A percentile compares a stretch with the other conserved stretches of the same genome.
Evolutionary conservation across 2,329 filamentous ascomycete genomes (phyloP).

Genomic region (Hymenotorrendiella dingleyae): DNA sequence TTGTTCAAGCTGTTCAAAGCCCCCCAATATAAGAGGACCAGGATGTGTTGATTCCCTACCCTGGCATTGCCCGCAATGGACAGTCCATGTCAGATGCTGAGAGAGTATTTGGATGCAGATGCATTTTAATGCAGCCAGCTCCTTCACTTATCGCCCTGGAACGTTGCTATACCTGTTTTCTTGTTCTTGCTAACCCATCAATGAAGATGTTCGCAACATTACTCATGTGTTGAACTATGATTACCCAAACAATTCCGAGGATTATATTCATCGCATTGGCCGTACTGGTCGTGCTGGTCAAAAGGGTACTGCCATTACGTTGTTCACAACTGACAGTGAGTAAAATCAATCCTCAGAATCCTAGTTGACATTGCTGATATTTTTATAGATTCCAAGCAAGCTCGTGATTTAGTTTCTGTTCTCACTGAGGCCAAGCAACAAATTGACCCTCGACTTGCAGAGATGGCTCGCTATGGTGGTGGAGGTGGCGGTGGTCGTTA

Average conservation of each 20-base stretch:
- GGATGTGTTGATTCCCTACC: conserved; percentile 49
- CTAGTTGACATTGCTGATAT: conserved; percentile 20
- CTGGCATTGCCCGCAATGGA: conserved; percentile 42
- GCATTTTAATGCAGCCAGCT: conserved; percentile 31
- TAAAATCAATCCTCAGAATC: conserved; percentile 29
- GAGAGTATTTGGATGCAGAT: conserved; percentile 35
- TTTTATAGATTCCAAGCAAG: conserved; percentile 74
- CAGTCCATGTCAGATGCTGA: conserved; percentile 32
- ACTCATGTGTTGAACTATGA: conserved; percentile 99
- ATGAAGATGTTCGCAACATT: conserved; percentile 99
- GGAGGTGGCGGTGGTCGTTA: conserved; percentile 36
- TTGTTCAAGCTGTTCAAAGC: conserved; percentile 72
- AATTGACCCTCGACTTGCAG: conserved; percentile 88
- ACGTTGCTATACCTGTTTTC: conserved; percentile 53
- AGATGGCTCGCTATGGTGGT: conserved; percentile 88
- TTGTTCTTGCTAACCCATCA: conserved; percentile 74
- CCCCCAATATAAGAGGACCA: conserved; percentile 51
- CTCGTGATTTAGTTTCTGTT: conserved; percentile 90
- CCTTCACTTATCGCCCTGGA: conserved; percentile 44
- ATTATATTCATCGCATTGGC: conserved; percentile 96
- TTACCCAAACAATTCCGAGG: conserved; percentile 98
- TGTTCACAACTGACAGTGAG: conserved; percentile 99
- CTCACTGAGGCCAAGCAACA: conserved; percentile 96
- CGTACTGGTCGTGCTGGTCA: conserved; percentile 93
- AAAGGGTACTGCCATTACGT: conserved; percentile 92